Percentiles rank a stretch among this genome's conserved stretches.
phyloP scores from a whole-genome alignment of 306 rosid genomes.

The Benincasa hispida region DNA sequence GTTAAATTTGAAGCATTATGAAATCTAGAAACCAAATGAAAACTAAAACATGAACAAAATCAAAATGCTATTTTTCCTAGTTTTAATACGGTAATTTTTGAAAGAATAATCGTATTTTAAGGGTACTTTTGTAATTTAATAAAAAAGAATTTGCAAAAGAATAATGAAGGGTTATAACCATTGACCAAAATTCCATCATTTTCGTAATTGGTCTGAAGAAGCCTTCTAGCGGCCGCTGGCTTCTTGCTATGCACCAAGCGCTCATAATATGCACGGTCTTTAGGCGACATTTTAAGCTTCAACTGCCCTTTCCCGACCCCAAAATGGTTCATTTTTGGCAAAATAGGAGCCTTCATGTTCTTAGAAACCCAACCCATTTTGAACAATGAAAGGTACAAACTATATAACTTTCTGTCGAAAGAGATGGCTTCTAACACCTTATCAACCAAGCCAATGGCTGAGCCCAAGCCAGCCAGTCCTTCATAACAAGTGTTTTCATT shows the following conservation, averaged over 20 bases:
- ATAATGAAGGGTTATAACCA: not conserved
- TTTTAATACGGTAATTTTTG: too few species aligned
- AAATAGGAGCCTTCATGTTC: constrained; percentile 9
- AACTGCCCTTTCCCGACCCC: constrained; percentile 42
- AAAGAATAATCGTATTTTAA: too few species aligned
- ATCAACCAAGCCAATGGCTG: not conserved
- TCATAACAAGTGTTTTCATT: not conserved
- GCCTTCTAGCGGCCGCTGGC: constrained; percentile 21
- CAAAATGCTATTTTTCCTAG: too few species aligned
- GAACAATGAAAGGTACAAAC: constrained; percentile 3
- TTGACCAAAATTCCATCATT: constrained; percentile 27
- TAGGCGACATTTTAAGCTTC: constrained; percentile 61
- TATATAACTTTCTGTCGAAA: not conserved
- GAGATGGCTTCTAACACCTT: not conserved
- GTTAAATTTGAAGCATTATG: too few species aligned
- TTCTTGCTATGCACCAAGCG: not conserved
- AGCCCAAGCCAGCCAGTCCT: not conserved
- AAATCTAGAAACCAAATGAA: too few species aligned
- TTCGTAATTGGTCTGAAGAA: constrained; percentile 17
- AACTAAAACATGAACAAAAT: too few species aligned
- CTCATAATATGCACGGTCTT: constrained; percentile 27
- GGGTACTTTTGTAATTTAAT: too few species aligned
- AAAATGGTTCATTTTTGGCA: constrained; percentile 19
- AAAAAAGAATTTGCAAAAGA: not conserved
- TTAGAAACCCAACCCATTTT: constrained; percentile 42